Conservation (phyloP, 2,329 filamentous ascomycete genomes). For the Metarhizium anisopliae region DNA sequence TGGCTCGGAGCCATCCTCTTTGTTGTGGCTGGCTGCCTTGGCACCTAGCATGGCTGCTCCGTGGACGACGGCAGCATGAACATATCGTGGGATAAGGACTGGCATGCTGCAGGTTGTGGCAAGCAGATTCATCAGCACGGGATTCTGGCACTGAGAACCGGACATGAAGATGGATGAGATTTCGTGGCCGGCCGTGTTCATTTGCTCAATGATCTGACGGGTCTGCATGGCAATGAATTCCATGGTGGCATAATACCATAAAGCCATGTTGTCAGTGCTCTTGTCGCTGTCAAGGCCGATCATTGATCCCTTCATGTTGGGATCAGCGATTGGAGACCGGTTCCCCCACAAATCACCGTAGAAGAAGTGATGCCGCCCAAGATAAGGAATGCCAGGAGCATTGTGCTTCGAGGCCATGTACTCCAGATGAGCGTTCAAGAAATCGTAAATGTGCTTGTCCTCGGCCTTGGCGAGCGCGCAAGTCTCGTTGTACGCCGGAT, state of each 20-base stretch:
- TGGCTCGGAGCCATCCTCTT: conserved; percentile 56
- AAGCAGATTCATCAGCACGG: conserved; percentile 82
- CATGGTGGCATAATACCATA: conserved; percentile 93
- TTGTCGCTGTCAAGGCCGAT: conserved; percentile 84
- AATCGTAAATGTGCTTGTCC: conserved; percentile 88
- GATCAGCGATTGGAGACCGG: conserved; percentile 84
- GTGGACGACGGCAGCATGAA: conserved; percentile 91
- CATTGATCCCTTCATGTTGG: conserved; percentile 84
- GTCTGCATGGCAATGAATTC: conserved; percentile 98
- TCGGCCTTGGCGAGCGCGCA: conserved; percentile 70
- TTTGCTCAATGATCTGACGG: conserved; percentile 84
- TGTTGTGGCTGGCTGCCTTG: conserved; percentile 82
- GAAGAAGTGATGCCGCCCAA: conserved; percentile 94
- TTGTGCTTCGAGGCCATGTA: conserved; percentile 60
- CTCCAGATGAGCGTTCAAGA: conserved; percentile 78
- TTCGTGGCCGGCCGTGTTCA: conserved; percentile 83
- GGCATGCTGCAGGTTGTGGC: conserved; percentile 88
- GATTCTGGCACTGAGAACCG: conserved; percentile 93
- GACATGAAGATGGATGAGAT: conserved; percentile 98
- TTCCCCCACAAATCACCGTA: conserved; percentile 98
- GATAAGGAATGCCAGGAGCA: conserved; percentile 72
- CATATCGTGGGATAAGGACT: conserved; percentile 86
- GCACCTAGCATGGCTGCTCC: conserved; percentile 98
- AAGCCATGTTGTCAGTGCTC: conserved; percentile 74
- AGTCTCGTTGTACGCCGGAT: conserved; percentile 80